Base-by-base conservation (phyloP, 2,329 filamentous ascomycete species). In the Alternaria hordeiaustralica region DNA sequence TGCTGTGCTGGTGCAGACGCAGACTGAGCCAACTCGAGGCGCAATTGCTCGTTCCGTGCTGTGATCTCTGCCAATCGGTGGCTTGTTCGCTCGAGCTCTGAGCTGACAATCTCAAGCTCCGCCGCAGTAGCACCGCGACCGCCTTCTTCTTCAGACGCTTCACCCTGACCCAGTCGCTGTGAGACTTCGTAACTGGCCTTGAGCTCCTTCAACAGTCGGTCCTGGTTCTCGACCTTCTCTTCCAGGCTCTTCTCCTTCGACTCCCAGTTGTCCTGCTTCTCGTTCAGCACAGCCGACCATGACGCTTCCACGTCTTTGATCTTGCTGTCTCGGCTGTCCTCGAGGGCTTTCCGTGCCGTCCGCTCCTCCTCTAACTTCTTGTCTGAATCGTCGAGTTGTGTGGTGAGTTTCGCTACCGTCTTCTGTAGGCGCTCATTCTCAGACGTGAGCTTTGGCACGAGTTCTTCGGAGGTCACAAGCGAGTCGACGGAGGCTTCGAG, bases 141-240 rank as follows among this genome's bases (percentile, higher is more conserved):
- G 18, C 75, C 67, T n/a, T 81, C 81, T 25, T 87, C 87, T 18
- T 91, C 89, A 10, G 82, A 82, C 56, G 88, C 87, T 33, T 91
- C 90, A 13, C 89, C 88, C 70, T 90, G 90, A 55, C 90, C 94
- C 55, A 99, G 84, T 55, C 96, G 88, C 79, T 98, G 94, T 49
- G 93, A 96, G 58, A 99, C 96, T 80, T 99, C 96, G 77, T 97
- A 97, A 82, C 90, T 97, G 25, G 96, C 96, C 82, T 97, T 98
- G 77, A 98, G 89, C 79, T 99, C 96, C 75, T 92, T 97, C 71
- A 99, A 82, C 43, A 99, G 82, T 7, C 94, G 89, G 53, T 99
- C 96, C 77, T 99, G 95, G 72, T 91, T 96, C 79, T 97, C 95
- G 4, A 97, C 86, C 82, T 97, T 98, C 72, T 98, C 95, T 75